Evolutionary conservation across 2,329 filamentous ascomycete species (phyloP).

Genomic region (Curvularia sp.): DNA sequence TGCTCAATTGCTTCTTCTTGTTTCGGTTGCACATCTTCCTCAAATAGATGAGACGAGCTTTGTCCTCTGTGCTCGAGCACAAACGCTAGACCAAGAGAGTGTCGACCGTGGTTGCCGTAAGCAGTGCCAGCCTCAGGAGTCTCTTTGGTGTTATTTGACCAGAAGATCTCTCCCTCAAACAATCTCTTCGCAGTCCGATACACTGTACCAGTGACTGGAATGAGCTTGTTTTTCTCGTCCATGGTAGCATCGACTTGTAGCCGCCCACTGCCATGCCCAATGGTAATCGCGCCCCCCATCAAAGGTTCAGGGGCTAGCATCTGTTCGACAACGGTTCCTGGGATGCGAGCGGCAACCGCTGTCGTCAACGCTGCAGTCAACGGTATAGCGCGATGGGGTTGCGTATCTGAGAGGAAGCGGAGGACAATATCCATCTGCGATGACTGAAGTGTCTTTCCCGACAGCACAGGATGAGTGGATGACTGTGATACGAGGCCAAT

Average conservation of each 20-base stretch:
- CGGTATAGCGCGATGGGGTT: slow-evolving; percentile 55
- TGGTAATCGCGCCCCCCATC: slow-evolving; percentile 44
- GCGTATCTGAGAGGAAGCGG: slow-evolving; percentile 55
- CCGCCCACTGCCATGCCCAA: slow-evolving; percentile 51
- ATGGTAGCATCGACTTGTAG: slow-evolving; percentile 49
- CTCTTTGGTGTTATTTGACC: slow-evolving; percentile 19
- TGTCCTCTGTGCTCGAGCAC: slow-evolving; percentile 25
- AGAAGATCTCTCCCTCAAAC: slow-evolving; percentile 47
- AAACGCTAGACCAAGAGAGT: slow-evolving; percentile 35
- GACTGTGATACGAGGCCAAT: slow-evolving; percentile 63
- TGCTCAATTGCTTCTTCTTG: not conserved
- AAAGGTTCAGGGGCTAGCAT: slow-evolving; percentile 37
- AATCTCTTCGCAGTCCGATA: slow-evolving; percentile 50
- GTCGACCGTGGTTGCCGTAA: slow-evolving; percentile 19
- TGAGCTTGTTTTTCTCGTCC: slow-evolving; percentile 31
- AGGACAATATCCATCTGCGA: slow-evolving; percentile 51
- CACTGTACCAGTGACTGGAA: slow-evolving; percentile 41
- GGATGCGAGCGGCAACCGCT: slow-evolving; percentile 51
- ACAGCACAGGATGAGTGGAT: slow-evolving; percentile 49
- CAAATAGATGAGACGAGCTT: slow-evolving; percentile 21
- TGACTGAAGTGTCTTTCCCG: slow-evolving; percentile 46
- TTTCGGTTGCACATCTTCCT: slow-evolving; percentile 5
- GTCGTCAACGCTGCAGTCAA: slow-evolving; percentile 54
- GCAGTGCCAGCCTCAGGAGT: not conserved
- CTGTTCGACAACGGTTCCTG: slow-evolving; percentile 48